Percentiles rank a stretch among this genome's conserved stretches.
These are phyloP conservation scores for Boletus sp. DNA, from an alignment of 768 basidiomycete species.

Conservation along the genomic window DNA sequence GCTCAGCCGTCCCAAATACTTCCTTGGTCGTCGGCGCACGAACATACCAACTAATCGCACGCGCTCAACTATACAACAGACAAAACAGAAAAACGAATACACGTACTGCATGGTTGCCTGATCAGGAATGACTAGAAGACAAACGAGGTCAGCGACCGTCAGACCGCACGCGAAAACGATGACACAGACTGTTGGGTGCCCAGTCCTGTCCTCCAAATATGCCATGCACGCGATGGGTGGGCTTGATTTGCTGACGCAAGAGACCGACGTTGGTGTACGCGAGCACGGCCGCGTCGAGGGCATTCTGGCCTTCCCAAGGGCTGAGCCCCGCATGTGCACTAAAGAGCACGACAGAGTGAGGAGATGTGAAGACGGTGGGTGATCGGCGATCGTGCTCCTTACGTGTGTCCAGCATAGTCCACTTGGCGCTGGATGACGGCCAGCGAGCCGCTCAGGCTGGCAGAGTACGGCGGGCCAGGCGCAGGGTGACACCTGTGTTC, in stretches of 20 bases:
- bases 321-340: slow-evolving; percentile 78
- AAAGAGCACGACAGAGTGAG: neutral
- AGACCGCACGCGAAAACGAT: neutral
- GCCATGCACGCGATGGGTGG: slow-evolving; percentile 77
- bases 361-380: neutral
- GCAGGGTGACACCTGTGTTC: slow-evolving; percentile 71
- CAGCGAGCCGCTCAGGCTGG: slow-evolving; percentile 62
- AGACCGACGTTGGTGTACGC: slow-evolving; percentile 80
- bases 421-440: slow-evolving; percentile 58
- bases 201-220: slow-evolving; percentile 75
- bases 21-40: slow-evolving; percentile 70
- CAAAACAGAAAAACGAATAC: neutral
- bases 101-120: slow-evolving; percentile 68
- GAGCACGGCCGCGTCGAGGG: slow-evolving; percentile 80
- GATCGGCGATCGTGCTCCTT: slow-evolving; percentile 10
- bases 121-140: slow-evolving; percentile 71
- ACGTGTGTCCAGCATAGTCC: slow-evolving; percentile 77
- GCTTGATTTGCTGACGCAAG: slow-evolving; percentile 78
- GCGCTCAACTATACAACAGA: neutral
- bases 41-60: slow-evolving; percentile 59
- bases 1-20: slow-evolving; percentile 52
- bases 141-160: neutral
- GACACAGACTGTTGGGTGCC: slow-evolving; percentile 63
- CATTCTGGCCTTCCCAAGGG: slow-evolving; percentile 84
- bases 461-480: slow-evolving; percentile 65